Base-by-base conservation (phyloP, 768 basidiomycete genomes). In the Rossbeevera mucosa region DNA sequence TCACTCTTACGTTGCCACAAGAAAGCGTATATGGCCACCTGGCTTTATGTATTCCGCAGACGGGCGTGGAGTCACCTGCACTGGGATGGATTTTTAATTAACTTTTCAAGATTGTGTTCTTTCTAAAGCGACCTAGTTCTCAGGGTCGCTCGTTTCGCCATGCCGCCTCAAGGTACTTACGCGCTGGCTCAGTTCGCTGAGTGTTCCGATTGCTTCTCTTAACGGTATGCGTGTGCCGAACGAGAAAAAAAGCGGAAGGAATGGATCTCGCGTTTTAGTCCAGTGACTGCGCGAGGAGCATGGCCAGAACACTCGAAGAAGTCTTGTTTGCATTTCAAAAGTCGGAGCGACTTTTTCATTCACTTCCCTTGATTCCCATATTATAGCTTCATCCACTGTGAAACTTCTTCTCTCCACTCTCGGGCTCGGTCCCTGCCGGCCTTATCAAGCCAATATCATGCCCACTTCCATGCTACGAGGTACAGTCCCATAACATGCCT, bases 161-260 rank as follows among this genome's bases (percentile, higher is more conserved):
- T 58, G 59, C 57, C 30, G 55, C 66, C 67, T 64, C 69, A 60
- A 70, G 67, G 67, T 69, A 62, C 59, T 58, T 70, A 70, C 60
- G 67, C 68, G 64, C 67, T 68, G 66, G 65, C 30, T 67, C 67
- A 64, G 53, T 67, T 68, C 69, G 67, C 68, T 68, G 68, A 59
- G 66, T 70, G 52, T 45, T 57, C 60, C 68, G 65, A 66, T 62
- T 53, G 52, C 62, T 55, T 70, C 57, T 62, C 67, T 66, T 70
- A 66, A 70, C 60, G 24, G 55, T 47, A 57, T 51, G 60, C 65
- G 57, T 68, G 67, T 70, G 58, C 60, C 57, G 51, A 58, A 48
- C 56, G 55, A 64, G 54, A 68, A 60, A 68, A 60, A 69, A 51
- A 24, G 59, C 64, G 57, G 62, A 28, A 60, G 58, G 64, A 65